Conservation (phyloP, 768 basidiomycete species). For the Strobilomyces dryophilus region DNA sequence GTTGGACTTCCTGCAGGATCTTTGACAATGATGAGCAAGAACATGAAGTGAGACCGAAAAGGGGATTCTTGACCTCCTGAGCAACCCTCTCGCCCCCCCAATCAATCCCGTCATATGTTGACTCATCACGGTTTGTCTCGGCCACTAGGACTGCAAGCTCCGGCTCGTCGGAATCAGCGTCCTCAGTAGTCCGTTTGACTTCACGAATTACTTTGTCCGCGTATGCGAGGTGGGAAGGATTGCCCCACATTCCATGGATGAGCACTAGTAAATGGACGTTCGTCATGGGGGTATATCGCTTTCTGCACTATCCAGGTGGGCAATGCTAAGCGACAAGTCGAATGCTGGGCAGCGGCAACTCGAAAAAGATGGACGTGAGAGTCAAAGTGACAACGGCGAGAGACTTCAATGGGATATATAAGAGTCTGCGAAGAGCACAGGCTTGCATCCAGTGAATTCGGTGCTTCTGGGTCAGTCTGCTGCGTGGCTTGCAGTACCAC, state of each 20-base stretch:
- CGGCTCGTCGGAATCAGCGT: constrained; percentile 30
- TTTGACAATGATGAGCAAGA: constrained; percentile 24
- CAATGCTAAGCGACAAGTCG: background rate
- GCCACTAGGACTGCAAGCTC: constrained; percentile 60
- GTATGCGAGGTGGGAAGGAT: constrained; percentile 59
- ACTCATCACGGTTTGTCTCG: constrained; percentile 58
- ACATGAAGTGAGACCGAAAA: background rate
- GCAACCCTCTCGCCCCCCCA: constrained; percentile 81
- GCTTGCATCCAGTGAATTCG: background rate
- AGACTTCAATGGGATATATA: background rate
- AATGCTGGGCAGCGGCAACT: background rate
- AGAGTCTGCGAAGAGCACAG: constrained; percentile 1
- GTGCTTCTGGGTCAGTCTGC: background rate
- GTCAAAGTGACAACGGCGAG: constrained; percentile 6
- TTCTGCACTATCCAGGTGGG: background rate
- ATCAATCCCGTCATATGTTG: constrained; percentile 81
- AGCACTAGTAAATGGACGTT: constrained; percentile 42
- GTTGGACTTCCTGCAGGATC: constrained; percentile 54
- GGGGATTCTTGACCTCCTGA: constrained; percentile 52
- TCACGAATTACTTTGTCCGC: constrained; percentile 51
- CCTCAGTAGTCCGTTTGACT: constrained; percentile 28
- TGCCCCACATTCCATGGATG: constrained; percentile 78
- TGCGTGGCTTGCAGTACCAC: background rate
- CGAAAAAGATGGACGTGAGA: background rate
- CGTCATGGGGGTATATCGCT: constrained; percentile 18